These are phyloP conservation scores for Rubroboletus satanas DNA, from an alignment of 768 basidiomycete species.

Conservation along the genomic window DNA sequence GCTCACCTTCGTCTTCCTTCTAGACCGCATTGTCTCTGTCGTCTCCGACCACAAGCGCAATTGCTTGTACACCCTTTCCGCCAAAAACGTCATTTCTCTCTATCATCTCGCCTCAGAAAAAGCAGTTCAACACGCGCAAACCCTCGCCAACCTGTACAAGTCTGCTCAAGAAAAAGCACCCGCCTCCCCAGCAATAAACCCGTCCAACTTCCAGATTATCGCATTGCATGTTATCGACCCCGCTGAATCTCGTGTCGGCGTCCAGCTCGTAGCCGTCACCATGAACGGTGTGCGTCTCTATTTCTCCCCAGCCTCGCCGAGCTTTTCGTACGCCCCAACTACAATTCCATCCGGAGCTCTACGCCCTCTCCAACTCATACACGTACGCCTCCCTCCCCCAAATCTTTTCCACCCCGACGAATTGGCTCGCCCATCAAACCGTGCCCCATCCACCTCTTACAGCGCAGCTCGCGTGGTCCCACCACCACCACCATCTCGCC, in stretches of 20 bases:
- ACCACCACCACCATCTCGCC: slow-evolving; percentile 45
- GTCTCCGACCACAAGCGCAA: slow-evolving; percentile 65
- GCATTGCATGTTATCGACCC: slow-evolving; percentile 65
- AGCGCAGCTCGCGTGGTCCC: slow-evolving; percentile 41
- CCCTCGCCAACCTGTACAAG: slow-evolving; percentile 70
- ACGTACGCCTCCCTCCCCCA: slow-evolving; percentile 75
- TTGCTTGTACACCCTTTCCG: slow-evolving; percentile 75
- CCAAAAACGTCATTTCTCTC: slow-evolving; percentile 59
- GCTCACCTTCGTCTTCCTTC: slow-evolving; percentile 7
- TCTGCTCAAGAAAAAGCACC: slow-evolving; percentile 78
- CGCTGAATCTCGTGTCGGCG: slow-evolving; percentile 60
- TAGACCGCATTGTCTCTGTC: slow-evolving; percentile 71
- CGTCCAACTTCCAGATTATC: slow-evolving; percentile 66
- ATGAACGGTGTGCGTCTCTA: slow-evolving; percentile 81
- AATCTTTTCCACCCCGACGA: slow-evolving; percentile 78
- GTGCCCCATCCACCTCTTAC: slow-evolving; percentile 42
- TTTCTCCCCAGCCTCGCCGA: slow-evolving; percentile 56
- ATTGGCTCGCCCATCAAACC: slow-evolving; percentile 48
- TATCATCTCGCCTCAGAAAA: slow-evolving; percentile 65
- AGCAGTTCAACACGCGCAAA: slow-evolving; percentile 66
- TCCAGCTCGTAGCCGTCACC: slow-evolving; percentile 80
- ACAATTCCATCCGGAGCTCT: slow-evolving; percentile 25
- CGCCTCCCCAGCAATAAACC: slow-evolving; percentile 66
- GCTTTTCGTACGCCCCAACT: slow-evolving; percentile 45
- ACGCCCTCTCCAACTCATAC: slow-evolving; percentile 58